phyloP scores from a whole-genome alignment of 192 early-diverging fungal species.

The Linnemannia schmuckeri region DNA sequence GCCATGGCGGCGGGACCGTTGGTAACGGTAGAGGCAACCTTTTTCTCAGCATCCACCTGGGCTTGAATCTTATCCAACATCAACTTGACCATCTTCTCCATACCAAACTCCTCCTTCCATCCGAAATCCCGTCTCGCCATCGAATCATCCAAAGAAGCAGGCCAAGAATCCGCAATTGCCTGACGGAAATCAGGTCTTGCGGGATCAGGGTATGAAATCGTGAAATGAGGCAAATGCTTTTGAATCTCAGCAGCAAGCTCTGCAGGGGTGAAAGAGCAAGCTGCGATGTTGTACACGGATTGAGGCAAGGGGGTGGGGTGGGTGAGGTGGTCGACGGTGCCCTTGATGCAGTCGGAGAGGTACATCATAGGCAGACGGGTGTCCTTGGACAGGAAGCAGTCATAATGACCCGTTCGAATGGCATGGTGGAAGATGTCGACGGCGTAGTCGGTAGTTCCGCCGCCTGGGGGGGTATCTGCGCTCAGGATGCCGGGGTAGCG shows the following conservation, averaged over 20 bases:
- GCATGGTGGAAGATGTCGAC: constrained; percentile 79
- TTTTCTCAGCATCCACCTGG: constrained; percentile 57
- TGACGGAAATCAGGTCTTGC: constrained; percentile 70
- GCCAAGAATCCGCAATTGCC: constrained; percentile 77
- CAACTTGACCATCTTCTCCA: constrained; percentile 68
- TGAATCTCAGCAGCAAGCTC: constrained; percentile 69
- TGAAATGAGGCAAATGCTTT: constrained; percentile 65
- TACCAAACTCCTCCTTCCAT: constrained; percentile 72
- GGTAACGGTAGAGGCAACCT: not conserved
- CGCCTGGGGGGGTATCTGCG: constrained; percentile 75
- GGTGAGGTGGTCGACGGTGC: constrained; percentile 73
- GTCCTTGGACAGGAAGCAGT: constrained; percentile 69
- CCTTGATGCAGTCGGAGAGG: constrained; percentile 73
- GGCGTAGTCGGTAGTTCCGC: constrained; percentile 78
- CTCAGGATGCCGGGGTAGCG: constrained; percentile 78
- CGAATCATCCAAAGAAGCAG: constrained; percentile 69
- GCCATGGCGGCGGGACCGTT: constrained; percentile 26
- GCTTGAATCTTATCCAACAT: constrained; percentile 72
- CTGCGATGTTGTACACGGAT: constrained; percentile 74
- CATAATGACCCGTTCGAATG: constrained; percentile 67
- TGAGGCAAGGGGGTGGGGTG: constrained; percentile 66
- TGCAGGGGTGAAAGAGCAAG: constrained; percentile 69
- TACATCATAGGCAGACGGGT: constrained; percentile 77
- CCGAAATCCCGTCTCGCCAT: constrained; percentile 73
- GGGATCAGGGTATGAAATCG: constrained; percentile 63